These are phyloP conservation scores for Lentinula guzmanii DNA, from an alignment of 768 basidiomycete genomes.

Conservation along the genomic window DNA sequence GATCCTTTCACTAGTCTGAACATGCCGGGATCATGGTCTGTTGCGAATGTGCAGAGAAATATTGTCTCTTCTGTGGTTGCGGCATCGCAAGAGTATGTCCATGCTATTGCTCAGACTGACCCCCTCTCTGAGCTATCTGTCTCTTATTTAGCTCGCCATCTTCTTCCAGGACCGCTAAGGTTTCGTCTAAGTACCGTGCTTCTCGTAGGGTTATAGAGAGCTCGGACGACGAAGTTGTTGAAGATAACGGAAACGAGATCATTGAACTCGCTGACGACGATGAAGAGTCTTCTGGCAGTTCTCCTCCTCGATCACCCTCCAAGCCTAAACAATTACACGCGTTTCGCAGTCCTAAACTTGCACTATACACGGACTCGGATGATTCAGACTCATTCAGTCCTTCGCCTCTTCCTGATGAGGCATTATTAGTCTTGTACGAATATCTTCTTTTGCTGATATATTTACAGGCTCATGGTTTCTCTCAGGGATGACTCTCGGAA, in stretches of 20 bases:
- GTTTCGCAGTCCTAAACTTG: neutral
- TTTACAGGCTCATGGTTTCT: neutral
- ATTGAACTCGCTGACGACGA: constrained; percentile 16
- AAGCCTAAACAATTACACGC: neutral
- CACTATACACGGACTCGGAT: constrained; percentile 4
- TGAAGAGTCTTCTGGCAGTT: neutral
- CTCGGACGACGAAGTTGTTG: constrained; percentile 23
- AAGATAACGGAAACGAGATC: constrained; percentile 17
- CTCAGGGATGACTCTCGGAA: constrained; percentile 42
- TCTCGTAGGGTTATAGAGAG: constrained; percentile 27
- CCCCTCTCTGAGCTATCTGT: neutral
- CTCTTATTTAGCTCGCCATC: neutral
- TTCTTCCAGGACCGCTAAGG: neutral
- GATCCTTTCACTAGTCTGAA: neutral
- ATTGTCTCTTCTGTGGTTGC: neutral
- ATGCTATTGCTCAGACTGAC: neutral
- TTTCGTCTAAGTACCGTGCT: constrained; percentile 8
- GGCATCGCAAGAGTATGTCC: neutral
- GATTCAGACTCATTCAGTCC: constrained; percentile 2
- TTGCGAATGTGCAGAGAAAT: neutral
- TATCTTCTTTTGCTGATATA: neutral
- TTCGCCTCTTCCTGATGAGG: constrained; percentile 13
- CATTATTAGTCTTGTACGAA: constrained; percentile 30
- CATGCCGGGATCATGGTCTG: neutral
- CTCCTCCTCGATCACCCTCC: neutral